These are phyloP conservation scores for Boletales sp. DNA, from an alignment of 768 basidiomycete genomes.

Conservation along the genomic window DNA sequence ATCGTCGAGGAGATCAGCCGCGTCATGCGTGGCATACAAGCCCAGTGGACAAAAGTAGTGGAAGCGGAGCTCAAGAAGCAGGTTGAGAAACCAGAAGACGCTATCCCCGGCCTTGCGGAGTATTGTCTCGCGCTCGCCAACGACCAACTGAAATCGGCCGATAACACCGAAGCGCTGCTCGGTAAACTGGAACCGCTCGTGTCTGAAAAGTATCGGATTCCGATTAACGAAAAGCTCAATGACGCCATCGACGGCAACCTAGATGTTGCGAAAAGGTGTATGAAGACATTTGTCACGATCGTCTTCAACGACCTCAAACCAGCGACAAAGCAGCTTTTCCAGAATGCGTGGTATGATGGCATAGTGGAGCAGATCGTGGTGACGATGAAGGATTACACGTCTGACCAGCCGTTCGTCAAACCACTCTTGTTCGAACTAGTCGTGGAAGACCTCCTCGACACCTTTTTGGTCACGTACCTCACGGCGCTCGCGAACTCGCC, in stretches of 20 bases:
- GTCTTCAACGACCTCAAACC: slow-evolving; percentile 93
- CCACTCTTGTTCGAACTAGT: slow-evolving; percentile 87
- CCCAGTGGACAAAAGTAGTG: slow-evolving; percentile 80
- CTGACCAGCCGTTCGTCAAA: slow-evolving; percentile 90
- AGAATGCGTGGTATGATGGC: slow-evolving; percentile 85
- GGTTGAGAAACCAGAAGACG: slow-evolving; percentile 83
- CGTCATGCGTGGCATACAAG: slow-evolving; percentile 86
- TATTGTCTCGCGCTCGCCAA: slow-evolving; percentile 96
- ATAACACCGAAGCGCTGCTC: slow-evolving; percentile 85
- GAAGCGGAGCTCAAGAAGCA: slow-evolving; percentile 87
- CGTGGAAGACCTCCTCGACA: slow-evolving; percentile 87
- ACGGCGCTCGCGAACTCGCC: slow-evolving; percentile 79
- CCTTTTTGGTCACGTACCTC: slow-evolving; percentile 87
- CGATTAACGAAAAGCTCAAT: slow-evolving; percentile 85
- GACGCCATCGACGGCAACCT: slow-evolving; percentile 98
- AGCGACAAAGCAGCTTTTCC: slow-evolving; percentile 82
- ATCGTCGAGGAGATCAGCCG: slow-evolving; percentile 86
- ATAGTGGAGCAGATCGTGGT: slow-evolving; percentile 86
- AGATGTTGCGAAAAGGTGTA: slow-evolving; percentile 97
- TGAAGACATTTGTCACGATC: slow-evolving; percentile 88
- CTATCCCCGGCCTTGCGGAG: slow-evolving; percentile 85
- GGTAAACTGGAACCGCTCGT: slow-evolving; percentile 88
- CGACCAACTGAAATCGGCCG: slow-evolving; percentile 95
- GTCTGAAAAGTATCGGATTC: slow-evolving; percentile 82
- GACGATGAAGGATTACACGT: slow-evolving; percentile 95